Evolutionary conservation across 768 basidiomycete species (phyloP).

Genomic region (Termitomyces sp.): DNA sequence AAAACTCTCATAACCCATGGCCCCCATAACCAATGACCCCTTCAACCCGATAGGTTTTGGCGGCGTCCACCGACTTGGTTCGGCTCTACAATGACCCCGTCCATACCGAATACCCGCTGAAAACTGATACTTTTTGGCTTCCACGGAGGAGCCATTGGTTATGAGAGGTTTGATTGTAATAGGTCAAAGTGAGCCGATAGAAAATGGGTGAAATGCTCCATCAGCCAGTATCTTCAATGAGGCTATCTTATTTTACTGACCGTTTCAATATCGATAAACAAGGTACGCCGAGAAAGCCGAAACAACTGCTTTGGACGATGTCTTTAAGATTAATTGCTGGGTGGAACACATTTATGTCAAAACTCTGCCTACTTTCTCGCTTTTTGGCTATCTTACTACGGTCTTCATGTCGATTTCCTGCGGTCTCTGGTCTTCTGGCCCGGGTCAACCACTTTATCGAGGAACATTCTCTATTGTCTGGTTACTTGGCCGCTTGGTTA

Average conservation of each 20-base stretch:
- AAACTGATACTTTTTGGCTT: too few species aligned
- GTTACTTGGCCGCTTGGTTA: too few species aligned
- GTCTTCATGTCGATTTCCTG: constrained; percentile 10
- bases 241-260: constrained; percentile 37
- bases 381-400: constrained; percentile 28
- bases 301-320: constrained; percentile 38
- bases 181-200: constrained; percentile 41
- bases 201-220: constrained; percentile 43
- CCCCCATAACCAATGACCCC: too few species aligned
- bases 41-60: too few species aligned
- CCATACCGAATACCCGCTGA: constrained; percentile 24
- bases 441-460: too few species aligned
- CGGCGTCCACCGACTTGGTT: too few species aligned
- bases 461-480: too few species aligned
- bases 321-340: too few species aligned
- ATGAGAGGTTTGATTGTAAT: constrained; percentile 32
- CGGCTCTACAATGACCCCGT: too few species aligned
- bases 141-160: too few species aligned
- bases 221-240: constrained; percentile 65
- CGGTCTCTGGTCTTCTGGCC: too few species aligned
- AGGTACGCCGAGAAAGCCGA: constrained; percentile 68
- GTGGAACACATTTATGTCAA: constrained; percentile 21
- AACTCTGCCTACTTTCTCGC: not conserved
- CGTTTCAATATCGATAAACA: constrained; percentile 18
- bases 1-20: too few species aligned